phyloP scores from a whole-genome alignment of 2,329 filamentous ascomycete species.

The Clathrospora elynae region DNA sequence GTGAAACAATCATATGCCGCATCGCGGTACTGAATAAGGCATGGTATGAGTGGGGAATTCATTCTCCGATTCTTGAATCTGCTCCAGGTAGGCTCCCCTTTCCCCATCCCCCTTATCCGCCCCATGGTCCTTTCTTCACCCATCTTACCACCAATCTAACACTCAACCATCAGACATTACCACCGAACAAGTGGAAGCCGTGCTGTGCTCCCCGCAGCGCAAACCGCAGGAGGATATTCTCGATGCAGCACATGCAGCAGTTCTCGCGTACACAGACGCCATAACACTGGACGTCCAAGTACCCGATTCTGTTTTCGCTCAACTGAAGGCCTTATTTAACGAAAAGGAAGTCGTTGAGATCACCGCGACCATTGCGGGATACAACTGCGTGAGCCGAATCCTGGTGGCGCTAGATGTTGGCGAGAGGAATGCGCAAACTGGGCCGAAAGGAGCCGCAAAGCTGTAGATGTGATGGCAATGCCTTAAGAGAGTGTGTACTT shows the following conservation, averaged over 20 bases:
- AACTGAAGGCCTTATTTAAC: slow-evolving; percentile 64
- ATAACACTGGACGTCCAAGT: slow-evolving; percentile 80
- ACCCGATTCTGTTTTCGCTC: slow-evolving; percentile 68
- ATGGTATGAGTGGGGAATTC: slow-evolving; percentile 84
- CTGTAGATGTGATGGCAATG: neutral
- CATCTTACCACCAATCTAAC: slow-evolving; percentile 38
- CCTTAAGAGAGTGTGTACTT: too few relatives aligned
- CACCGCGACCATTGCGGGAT: slow-evolving; percentile 76
- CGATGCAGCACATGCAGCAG: slow-evolving; percentile 67
- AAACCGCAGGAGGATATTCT: slow-evolving; percentile 42
- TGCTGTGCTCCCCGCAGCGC: slow-evolving; percentile 29
- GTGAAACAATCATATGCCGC: slow-evolving; percentile 80
- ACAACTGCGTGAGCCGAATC: slow-evolving; percentile 86
- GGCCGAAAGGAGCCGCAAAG: slow-evolving; percentile 23
- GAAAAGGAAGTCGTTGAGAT: slow-evolving; percentile 81
- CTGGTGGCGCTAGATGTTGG: slow-evolving; percentile 76
- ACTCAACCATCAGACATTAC: slow-evolving; percentile 65
- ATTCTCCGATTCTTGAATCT: slow-evolving; percentile 66
- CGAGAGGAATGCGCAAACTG: slow-evolving; percentile 46
- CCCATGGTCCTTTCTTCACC: neutral
- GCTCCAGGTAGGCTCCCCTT: slow-evolving; percentile 10
- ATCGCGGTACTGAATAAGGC: slow-evolving; percentile 80
- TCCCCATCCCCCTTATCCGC: neutral
- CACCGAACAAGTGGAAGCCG: slow-evolving; percentile 51
- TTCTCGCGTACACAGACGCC: slow-evolving; percentile 76